These are phyloP conservation scores for Saccharum spontaneum DNA, from an alignment of 176 grass and related monocot genomes.

Conservation along the genomic window DNA sequence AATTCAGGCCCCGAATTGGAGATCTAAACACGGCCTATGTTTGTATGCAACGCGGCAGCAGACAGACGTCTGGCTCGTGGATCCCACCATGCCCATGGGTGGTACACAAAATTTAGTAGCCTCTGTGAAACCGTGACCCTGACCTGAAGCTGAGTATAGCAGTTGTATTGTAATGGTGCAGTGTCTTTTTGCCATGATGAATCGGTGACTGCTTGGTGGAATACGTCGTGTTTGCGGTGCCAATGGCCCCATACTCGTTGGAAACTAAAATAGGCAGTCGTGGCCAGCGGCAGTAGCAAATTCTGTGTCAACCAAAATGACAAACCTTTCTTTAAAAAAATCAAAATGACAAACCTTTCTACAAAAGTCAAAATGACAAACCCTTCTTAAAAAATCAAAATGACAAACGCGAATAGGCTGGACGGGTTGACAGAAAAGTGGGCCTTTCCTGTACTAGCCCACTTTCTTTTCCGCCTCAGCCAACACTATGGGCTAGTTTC, in stretches of 20 bases:
- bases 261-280: not conserved
- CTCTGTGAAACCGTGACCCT: not conserved
- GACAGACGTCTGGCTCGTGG: not conserved
- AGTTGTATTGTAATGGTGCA: not conserved
- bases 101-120: not conserved
- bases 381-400: no score
- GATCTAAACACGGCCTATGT: no score
- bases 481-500: not conserved
- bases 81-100: not conserved
- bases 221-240: not conserved
- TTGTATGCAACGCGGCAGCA: not conserved
- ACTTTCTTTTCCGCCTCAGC: not conserved
- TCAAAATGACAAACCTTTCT: not conserved
- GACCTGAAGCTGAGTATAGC: not conserved
- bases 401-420: not conserved
- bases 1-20: no score
- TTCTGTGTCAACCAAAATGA: not conserved
- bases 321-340: no score
- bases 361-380: no score
- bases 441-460: not conserved
- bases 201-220: not conserved
- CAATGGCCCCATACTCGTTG: no score
- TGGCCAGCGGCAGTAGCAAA: not conserved
- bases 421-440: not conserved
- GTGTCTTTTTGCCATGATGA: not conserved